Conservation (phyloP, 305 asterid genomes). For the Fraxinus greggii region DNA sequence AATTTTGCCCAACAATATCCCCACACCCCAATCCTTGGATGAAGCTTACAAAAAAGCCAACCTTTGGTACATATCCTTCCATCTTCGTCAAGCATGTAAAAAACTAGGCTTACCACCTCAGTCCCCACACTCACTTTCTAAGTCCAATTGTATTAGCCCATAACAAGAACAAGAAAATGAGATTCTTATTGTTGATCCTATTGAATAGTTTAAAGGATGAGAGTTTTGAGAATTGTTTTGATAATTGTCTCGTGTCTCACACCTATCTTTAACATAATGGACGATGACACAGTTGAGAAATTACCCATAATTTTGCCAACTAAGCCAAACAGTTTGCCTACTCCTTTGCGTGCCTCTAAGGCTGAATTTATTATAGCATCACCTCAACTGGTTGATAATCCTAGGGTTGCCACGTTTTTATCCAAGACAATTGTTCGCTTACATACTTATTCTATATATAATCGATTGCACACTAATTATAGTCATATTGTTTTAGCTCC, state of each 20-base stretch:
- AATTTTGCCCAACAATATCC: not conserved
- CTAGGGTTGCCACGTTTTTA: not conserved
- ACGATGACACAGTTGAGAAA: not conserved
- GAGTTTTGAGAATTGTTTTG: not conserved
- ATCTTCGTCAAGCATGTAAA: not conserved
- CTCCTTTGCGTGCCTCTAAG: not conserved
- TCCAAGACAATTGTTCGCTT: not conserved
- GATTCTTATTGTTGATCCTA: not conserved
- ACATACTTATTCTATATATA: not conserved
- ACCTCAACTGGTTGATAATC: not conserved
- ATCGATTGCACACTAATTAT: not conserved
- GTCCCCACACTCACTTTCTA: not conserved
- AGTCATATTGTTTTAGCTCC: not conserved
- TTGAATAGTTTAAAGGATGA: not conserved
- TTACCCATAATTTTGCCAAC: not conserved
- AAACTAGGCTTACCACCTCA: not conserved
- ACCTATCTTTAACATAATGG: not conserved
- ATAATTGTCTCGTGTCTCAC: not conserved
- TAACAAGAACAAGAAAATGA: not conserved
- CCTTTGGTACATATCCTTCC: not conserved
- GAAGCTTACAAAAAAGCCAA: not conserved
- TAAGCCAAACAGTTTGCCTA: not conserved
- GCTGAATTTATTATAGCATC: not conserved
- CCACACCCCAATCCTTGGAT: not conserved
- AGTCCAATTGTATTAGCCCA: not conserved